Evolutionary conservation across 1,284 basidiomycete species (phyloP), one percentile per base, ranked within the genome.

Genomic region (Anthracocystis walkeri): DNA sequence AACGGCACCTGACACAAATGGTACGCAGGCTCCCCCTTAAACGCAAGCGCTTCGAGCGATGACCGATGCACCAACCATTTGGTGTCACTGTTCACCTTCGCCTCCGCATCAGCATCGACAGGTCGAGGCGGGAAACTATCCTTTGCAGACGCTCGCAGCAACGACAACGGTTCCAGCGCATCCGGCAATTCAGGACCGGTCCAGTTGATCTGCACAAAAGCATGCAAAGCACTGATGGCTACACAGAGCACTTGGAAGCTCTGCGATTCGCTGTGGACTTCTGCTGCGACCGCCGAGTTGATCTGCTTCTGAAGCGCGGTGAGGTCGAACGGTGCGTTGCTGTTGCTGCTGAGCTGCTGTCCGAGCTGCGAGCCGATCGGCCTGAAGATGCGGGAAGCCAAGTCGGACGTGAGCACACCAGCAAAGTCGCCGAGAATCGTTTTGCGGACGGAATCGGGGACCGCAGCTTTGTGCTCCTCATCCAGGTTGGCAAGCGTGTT

Each of bases 191-290:
- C 89, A 1, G 97, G 97, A 1, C 97, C 97, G 0, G 95, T 98
- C 94, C 94, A 99, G 86, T 99, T 99, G 40, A 89, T 89, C 85
- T 99, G 97, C 0, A 96, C 88, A 86, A 96, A 99, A 0, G 93
- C 90, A 75, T 97, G 93, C 29, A 98, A 87, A 60, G 91, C 91
- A 4, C 93, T 91, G 3, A 95, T 88, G 0, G 90, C 94, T 0
- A 94, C 78, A 16, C 89, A 85, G 40, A 98, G 87, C 27, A 55
- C 51, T 33, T 80, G 59, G 55, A 45, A 70, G 4, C 25, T 52
- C 6, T 54, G 50, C 14, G 31, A 38, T 21, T 67, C 57, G 56
- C 27, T 55, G 16, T 42, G 40, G 1, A 58, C 58, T 33, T 44
- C 51, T 11, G 45, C 40, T 14, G 49, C 23, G 1, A 74, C 55